Evolutionary conservation across 2,329 filamentous ascomycete genomes (phyloP).

Genomic region (Xylariales sp.): DNA sequence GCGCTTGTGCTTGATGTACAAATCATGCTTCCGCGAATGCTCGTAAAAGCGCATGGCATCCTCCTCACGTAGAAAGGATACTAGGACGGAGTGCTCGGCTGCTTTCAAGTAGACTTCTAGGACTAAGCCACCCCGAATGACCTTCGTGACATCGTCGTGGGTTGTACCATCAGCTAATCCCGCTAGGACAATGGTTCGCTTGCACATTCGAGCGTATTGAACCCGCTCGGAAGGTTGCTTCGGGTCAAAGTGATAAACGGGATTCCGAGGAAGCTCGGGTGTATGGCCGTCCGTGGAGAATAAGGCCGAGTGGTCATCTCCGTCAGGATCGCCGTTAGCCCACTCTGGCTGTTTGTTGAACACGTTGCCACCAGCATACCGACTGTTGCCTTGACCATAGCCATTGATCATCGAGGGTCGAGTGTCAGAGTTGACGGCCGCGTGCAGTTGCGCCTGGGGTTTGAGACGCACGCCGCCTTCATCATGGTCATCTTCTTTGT

Average conservation of each 20-base stretch:
- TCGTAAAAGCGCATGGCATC: conserved; percentile 62
- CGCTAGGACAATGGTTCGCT: conserved; percentile 56
- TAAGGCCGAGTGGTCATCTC: conserved; percentile 16
- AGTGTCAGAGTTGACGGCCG: too few species aligned
- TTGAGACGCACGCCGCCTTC: too few species aligned
- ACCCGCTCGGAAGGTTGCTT: conserved; percentile 13
- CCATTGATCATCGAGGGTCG: too few species aligned
- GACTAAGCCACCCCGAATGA: conserved; percentile 65
- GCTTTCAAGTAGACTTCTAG: conserved; percentile 62
- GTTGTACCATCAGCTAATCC: conserved; percentile 60
- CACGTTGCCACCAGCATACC: conserved; percentile 3
- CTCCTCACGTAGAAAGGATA: conserved; percentile 65
- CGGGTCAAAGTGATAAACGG: neutral
- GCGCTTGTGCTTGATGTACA: conserved; percentile 65
- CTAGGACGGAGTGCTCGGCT: conserved; percentile 54
- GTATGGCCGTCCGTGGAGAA: conserved; percentile 17
- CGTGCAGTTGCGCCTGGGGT: too few species aligned
- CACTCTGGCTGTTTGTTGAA: conserved; percentile 16
- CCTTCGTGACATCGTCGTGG: conserved; percentile 59
- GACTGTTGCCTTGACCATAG: neutral
- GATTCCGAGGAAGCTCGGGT: conserved; percentile 10
- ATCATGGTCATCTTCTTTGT: conserved; percentile 10
- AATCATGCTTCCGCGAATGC: conserved; percentile 57
- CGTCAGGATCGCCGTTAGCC: conserved; percentile 15
- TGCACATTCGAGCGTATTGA: conserved; percentile 33